phyloP scores from a whole-genome alignment of 768 basidiomycete species.

The Gymnopilus dilepis region DNA sequence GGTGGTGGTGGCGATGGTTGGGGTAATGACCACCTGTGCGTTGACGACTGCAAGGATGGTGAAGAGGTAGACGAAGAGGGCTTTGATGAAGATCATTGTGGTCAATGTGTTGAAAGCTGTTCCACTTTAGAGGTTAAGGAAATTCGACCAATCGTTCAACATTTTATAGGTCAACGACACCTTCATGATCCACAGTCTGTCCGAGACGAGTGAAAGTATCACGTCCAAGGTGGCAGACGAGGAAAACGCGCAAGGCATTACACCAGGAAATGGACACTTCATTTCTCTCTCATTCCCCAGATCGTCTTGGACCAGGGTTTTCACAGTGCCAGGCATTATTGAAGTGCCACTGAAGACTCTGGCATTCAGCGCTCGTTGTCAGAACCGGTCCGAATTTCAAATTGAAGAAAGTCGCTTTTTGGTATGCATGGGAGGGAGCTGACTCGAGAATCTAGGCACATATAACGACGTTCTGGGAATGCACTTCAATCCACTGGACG shows the following conservation, averaged over 20 bases:
- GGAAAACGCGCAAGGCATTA: not conserved
- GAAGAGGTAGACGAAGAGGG: not conserved
- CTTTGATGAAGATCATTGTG: not conserved
- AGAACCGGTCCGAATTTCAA: not conserved
- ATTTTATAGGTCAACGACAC: not conserved
- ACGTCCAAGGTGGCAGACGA: too few relatives aligned
- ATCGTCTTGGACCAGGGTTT: too few relatives aligned
- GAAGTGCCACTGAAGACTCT: too few relatives aligned
- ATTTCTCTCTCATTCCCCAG: not conserved
- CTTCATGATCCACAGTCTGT: not conserved
- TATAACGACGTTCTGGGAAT: too few relatives aligned
- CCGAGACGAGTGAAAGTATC: not conserved
- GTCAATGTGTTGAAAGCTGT: too few relatives aligned
- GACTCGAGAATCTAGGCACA: too few relatives aligned
- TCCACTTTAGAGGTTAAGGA: too few relatives aligned
- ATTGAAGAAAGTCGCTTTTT: not conserved
- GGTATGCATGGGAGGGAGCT: too few relatives aligned
- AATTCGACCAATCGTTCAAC: not conserved
- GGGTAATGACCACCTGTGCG: not conserved
- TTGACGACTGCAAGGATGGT: not conserved
- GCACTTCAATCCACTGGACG: too few relatives aligned
- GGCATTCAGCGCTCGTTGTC: not conserved
- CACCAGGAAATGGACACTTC: not conserved
- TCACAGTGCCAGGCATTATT: too few relatives aligned
- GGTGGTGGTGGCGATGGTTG: not conserved